A percentile compares a stretch with the other conserved stretches of the same genome.
Evolutionary conservation across 306 rosid species (phyloP).

Genomic region (Sechiopsis laciniata): DNA sequence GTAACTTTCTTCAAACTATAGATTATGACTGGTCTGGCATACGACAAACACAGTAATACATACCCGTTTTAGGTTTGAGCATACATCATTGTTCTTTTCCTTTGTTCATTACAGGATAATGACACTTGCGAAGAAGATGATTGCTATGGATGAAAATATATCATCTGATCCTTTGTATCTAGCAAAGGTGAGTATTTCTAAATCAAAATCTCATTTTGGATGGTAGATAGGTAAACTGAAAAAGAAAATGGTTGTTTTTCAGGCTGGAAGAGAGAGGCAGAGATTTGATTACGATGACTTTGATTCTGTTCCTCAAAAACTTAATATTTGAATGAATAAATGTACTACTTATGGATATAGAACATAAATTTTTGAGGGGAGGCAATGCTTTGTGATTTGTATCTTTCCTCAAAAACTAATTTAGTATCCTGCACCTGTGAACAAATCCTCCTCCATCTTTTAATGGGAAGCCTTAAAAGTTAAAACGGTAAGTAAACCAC

Average conservation of each 20-base stretch:
- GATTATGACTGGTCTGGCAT: too few relatives aligned
- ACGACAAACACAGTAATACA: too few relatives aligned
- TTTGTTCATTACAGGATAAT: conserved; percentile 44
- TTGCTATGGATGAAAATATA: conserved; percentile 54
- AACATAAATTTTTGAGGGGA: not conserved
- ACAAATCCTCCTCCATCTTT: not conserved
- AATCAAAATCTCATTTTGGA: not conserved
- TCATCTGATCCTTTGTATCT: conserved; percentile 63
- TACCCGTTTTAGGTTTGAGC: conserved; percentile 1
- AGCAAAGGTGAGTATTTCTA: conserved; percentile 42
- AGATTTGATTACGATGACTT: conserved; percentile 68
- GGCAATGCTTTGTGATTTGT: too few relatives aligned
- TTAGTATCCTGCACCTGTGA: not conserved
- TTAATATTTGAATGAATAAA: conserved; percentile 37
- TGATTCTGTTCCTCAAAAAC: conserved; percentile 59
- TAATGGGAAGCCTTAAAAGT: not conserved
- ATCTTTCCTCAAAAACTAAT: not conserved
- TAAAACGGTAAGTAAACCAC: too few relatives aligned
- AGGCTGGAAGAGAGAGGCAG: conserved; percentile 78
- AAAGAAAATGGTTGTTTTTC: conserved; percentile 3
- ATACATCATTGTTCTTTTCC: conserved; percentile 3
- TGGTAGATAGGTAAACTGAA: not conserved
- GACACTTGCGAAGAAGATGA: conserved; percentile 65
- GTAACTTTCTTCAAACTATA: too few relatives aligned
- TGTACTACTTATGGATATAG: not conserved